Evolutionary conservation across 768 basidiomycete species (phyloP), one percentile per base, ranked within the genome.

Genomic region (Phanerodontia chrysosporium): DNA sequence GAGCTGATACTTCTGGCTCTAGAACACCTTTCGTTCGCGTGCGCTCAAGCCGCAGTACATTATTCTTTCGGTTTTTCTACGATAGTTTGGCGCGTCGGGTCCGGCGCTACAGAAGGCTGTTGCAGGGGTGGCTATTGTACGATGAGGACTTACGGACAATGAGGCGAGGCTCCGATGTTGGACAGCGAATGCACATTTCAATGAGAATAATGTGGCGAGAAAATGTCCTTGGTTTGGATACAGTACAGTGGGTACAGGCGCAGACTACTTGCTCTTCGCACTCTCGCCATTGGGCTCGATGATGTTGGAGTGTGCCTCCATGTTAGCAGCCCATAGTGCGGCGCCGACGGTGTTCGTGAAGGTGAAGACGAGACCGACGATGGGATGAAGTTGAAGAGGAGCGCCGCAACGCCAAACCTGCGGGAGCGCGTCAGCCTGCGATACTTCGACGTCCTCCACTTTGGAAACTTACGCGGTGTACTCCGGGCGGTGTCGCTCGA

Each of bases 301-400:
- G 55, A 69, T 52, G 36, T 68, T 68, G 24, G 55, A 54, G n/a
- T 61, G 49, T 7, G 68, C 70, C 71, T 90, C 87, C n/a, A 89
- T 55, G 48, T 85, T 79, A 27, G 81, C 79, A 0, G 86, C 87
- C 86, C 86, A 90, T 8, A 90, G 72, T 10, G 88, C 88, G 0
- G 86, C 87, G 24, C 88, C 88, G 24, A 87, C 82, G 1, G 83
- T 79, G 22, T 81, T 83, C 0, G 85, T 85, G 67, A 87, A 80
- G 44, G 73, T 78, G 70, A 87, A 86, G 28, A 85, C 66, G 32
- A 86, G 78, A 3, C 83, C 83, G 35, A 79, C 74, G 22, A 86
- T 67, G 2, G 88, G 88, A 89, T 71, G 48, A 89, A 76, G 65
- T 81, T 83, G 57, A 89, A 73, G 5, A 79, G 73, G 53, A 86